Evolutionary conservation across 352 stramenopile species (phyloP), one percentile per base, ranked within the genome.

Genomic region (Phytopythium oedochilum): DNA sequence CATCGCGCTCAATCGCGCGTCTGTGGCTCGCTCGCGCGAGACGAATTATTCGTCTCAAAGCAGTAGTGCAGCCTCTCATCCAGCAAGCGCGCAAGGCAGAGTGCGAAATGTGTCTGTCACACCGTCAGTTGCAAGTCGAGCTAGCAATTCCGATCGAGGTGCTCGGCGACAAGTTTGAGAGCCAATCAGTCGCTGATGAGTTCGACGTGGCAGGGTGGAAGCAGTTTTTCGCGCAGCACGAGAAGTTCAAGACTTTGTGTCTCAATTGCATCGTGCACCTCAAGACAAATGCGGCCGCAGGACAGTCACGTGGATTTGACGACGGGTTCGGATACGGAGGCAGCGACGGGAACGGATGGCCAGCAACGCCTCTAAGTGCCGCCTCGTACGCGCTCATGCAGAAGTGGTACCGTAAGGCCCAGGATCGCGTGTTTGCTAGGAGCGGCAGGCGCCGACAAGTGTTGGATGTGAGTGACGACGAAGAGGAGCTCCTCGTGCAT

Each of bases 191-290:
- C 6, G 73, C 76, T 1, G 87, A 95, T 29, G 92, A 98, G 56
- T 97, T 99, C 54, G 88, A 97, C 38, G 83, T 96, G 44, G 88
- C 87, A 3, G 87, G 90, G 8, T 99, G 95, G 91, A 98, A 98
- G 64, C 82, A 82, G 14, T 99, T 98, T 58, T 99, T 97, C 57
- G 68, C 82, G 35, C 83, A 95, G 68, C 84, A 98, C 63, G 86
- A 98, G 66, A 81, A 80, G 48, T 98, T 98, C 68, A 90, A 96
- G 75, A 98, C 94, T 20, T 76, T 98, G 26, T 98, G 94, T 57
- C 68, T 98, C 18, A 94, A 89, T 50, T 98, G 96, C 63, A 78
- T 98, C 32, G 75, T 88, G 17, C 79, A 96, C 57, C 57, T 96
- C 40, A 83, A 71, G 60, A 80, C 62, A 18, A 76, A 53, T 12